Conservation (phyloP, 345 rosid species). For the Gossypium stocksii region DNA sequence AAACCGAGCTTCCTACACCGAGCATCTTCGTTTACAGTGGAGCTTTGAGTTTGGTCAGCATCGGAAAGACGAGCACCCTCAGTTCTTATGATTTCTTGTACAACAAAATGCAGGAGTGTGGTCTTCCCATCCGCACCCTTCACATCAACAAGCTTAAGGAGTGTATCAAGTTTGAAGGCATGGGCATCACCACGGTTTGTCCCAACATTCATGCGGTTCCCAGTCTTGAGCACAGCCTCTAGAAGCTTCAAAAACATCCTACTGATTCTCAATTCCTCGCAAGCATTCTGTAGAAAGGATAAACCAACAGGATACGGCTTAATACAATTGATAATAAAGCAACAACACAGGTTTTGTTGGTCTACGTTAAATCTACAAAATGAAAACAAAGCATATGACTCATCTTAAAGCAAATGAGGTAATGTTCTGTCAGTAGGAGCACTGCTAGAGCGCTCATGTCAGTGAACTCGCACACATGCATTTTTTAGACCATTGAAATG, state of each 20-base stretch:
- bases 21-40: conserved; percentile 49
- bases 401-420: background rate
- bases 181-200: conserved; percentile 98
- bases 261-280: conserved; percentile 84
- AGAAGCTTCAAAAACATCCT: conserved; percentile 91
- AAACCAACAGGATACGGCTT: background rate
- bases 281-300: conserved; percentile 60
- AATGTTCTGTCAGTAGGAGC: background rate
- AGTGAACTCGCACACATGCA: background rate
- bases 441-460: background rate
- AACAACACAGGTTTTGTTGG: background rate
- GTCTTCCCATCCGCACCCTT: conserved; percentile 97
- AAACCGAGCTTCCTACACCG: conserved; percentile 85
- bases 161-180: conserved; percentile 97
- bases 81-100: conserved; percentile 87
- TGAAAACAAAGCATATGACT: background rate
- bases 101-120: conserved; percentile 93
- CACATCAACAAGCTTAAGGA: conserved; percentile 89
- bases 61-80: conserved; percentile 87
- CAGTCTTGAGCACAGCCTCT: conserved; percentile 96
- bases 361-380: background rate
- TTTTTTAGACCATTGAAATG: background rate
- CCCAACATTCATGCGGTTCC: conserved; percentile 98
- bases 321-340: background rate
- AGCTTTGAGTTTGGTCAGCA: conserved; percentile 29